Conservation (phyloP, 1,139 yeast species). For the Schwanniomyces etchellsii region DNA sequence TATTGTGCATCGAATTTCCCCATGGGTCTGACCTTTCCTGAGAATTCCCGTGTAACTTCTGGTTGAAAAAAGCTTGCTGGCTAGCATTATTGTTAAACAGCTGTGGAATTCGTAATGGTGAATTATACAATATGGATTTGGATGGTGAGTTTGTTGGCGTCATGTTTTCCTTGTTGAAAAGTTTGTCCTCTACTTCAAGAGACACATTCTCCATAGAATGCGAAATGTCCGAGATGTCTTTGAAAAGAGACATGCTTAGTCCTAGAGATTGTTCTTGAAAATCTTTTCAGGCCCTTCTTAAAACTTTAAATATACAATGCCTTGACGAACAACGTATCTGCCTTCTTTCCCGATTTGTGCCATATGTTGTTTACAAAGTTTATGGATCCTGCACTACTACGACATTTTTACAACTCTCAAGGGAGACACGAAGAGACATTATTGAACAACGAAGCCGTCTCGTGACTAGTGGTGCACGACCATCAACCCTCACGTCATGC, state of each 20-base stretch:
- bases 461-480: too few relatives aligned
- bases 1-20: constrained; percentile 4
- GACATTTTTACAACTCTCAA: too few relatives aligned
- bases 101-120: constrained; percentile 17
- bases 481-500: too few relatives aligned
- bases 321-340: too few relatives aligned
- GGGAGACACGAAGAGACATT: too few relatives aligned
- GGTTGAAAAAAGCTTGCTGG: background rate
- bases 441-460: too few relatives aligned
- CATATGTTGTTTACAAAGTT: background rate
- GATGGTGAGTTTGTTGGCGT: constrained; percentile 42
- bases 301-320: too few relatives aligned
- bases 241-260: constrained; percentile 1
- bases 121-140: constrained; percentile 32
- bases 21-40: background rate
- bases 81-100: constrained; percentile 6
- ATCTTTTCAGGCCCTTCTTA: too few relatives aligned
- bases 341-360: background rate
- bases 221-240: constrained; percentile 27
- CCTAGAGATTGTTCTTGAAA: background rate
- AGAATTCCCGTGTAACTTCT: background rate
- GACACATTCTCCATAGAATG: constrained; percentile 44
- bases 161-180: constrained; percentile 37
- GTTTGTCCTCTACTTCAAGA: constrained; percentile 10
- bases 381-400: background rate